Conservation (phyloP, 2,329 filamentous ascomycete genomes). For the Salinomyces thailandicus region DNA sequence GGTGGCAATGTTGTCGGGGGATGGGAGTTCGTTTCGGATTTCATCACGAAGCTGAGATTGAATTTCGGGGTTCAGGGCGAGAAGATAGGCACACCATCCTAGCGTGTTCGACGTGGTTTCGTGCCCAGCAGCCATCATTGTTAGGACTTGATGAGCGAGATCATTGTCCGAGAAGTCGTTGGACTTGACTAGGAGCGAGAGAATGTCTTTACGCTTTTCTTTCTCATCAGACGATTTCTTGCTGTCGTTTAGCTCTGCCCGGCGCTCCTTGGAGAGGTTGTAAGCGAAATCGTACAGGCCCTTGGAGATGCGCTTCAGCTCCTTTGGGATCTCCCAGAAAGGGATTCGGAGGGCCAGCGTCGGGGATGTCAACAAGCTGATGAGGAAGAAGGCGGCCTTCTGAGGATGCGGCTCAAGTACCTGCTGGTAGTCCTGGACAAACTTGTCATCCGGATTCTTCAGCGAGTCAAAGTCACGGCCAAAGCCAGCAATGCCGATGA, state of each 20-base stretch:
- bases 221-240: background rate
- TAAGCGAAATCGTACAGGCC: background rate
- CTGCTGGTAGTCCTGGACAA: slow-evolving; percentile 34
- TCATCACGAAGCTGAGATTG: slow-evolving; percentile 60
- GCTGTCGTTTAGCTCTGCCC: background rate
- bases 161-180: slow-evolving; percentile 43
- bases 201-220: slow-evolving; percentile 31
- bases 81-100: slow-evolving; percentile 63
- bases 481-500: slow-evolving; percentile 37
- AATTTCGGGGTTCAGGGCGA: slow-evolving; percentile 55
- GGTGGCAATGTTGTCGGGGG: slow-evolving; percentile 14
- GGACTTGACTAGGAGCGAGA: slow-evolving; percentile 42
- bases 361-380: slow-evolving; percentile 23
- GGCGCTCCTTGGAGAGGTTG: background rate
- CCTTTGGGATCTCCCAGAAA: background rate
- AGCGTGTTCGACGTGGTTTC: slow-evolving; percentile 68
- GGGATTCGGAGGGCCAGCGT: background rate
- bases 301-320: background rate
- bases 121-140: slow-evolving; percentile 50
- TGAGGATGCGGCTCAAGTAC: slow-evolving; percentile 37
- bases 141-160: slow-evolving; percentile 47
- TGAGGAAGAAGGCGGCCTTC: slow-evolving; percentile 37
- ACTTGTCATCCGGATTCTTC: slow-evolving; percentile 31
- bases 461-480: slow-evolving; percentile 35
- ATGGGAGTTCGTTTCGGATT: slow-evolving; percentile 51